Evolutionary conservation across 2,329 filamentous ascomycete genomes (phyloP).

Genomic region (Ceratocystis destructans): DNA sequence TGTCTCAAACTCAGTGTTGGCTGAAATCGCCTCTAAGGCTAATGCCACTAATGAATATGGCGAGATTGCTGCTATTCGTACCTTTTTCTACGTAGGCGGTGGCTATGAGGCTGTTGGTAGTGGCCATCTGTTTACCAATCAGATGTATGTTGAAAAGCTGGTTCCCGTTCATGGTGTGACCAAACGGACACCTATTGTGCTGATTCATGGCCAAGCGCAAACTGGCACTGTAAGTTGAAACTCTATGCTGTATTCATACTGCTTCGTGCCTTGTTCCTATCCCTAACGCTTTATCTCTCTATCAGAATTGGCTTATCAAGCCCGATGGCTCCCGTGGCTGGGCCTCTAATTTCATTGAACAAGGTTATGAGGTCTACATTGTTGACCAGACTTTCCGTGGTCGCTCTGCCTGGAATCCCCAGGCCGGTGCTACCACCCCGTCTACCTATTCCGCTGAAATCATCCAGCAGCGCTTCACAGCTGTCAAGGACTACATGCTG

Average conservation of each 20-base stretch:
- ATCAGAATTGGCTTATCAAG: constrained; percentile 33
- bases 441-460: constrained; percentile 26
- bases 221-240: constrained; percentile 28
- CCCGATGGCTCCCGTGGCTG: constrained; percentile 35
- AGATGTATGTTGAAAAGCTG: constrained; percentile 42
- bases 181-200: constrained; percentile 27
- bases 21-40: constrained; percentile 7
- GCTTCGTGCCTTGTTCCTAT: not conserved
- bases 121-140: constrained; percentile 22
- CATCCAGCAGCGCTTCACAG: constrained; percentile 30
- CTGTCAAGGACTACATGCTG: constrained; percentile 24
- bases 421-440: constrained; percentile 21
- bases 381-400: constrained; percentile 34
- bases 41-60: constrained; percentile 18
- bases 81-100: constrained; percentile 29
- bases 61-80: constrained; percentile 22
- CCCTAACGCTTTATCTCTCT: constrained; percentile 20
- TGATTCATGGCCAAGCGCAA: constrained; percentile 32
- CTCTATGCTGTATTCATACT: constrained; percentile 14
- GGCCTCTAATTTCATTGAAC: constrained; percentile 34
- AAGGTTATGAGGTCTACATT: constrained; percentile 36
- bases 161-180: constrained; percentile 24
- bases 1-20: constrained; percentile 9
- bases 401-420: constrained; percentile 31
- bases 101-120: constrained; percentile 25